Evolutionary conservation across 257 asterid genomes (phyloP).

Genomic region (Plantago elongata): DNA sequence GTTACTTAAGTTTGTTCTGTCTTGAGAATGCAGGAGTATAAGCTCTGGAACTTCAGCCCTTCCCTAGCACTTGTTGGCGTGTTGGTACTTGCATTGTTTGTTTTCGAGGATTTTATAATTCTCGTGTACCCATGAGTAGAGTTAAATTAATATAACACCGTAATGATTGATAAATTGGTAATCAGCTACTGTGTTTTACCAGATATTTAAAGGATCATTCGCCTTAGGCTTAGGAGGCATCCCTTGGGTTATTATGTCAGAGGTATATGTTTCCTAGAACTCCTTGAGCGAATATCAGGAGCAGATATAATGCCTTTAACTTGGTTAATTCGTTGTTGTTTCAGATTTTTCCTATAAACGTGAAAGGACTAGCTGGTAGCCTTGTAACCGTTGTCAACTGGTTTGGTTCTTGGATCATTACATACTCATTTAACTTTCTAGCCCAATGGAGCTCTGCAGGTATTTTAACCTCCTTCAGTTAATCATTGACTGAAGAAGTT

Average conservation of each 20-base stretch:
- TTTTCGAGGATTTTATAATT: no score
- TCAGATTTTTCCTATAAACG: constrained; percentile 85
- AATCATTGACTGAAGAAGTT: not conserved
- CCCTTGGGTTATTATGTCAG: constrained; percentile 96
- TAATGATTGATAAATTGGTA: no score
- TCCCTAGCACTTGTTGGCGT: constrained; percentile 64
- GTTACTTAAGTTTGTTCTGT: constrained; percentile 2
- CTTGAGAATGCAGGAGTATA: constrained; percentile 45
- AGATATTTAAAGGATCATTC: constrained; percentile 74
- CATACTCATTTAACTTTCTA: constrained; percentile 68
- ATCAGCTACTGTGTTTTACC: constrained; percentile 2
- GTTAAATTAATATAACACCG: no score
- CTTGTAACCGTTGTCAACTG: constrained; percentile 79
- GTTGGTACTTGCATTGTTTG: constrained; percentile 41
- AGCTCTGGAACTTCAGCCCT: constrained; percentile 62
- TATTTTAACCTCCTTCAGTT: constrained; percentile 14
- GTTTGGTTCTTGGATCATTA: constrained; percentile 79
- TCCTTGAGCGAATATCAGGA: not conserved
- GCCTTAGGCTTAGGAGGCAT: constrained; percentile 87
- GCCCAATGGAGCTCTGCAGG: constrained; percentile 80
- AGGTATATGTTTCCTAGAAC: constrained; percentile 35
- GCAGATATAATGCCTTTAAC: not conserved
- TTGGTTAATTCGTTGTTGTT: constrained; percentile 12
- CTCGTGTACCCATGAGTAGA: no score
- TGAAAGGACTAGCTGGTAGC: constrained; percentile 85